Percentiles rank a stretch among this genome's conserved stretches.
These are phyloP conservation scores for Viola pubescens DNA, from an alignment of 441 rosid genomes.

Conservation along the genomic window DNA sequence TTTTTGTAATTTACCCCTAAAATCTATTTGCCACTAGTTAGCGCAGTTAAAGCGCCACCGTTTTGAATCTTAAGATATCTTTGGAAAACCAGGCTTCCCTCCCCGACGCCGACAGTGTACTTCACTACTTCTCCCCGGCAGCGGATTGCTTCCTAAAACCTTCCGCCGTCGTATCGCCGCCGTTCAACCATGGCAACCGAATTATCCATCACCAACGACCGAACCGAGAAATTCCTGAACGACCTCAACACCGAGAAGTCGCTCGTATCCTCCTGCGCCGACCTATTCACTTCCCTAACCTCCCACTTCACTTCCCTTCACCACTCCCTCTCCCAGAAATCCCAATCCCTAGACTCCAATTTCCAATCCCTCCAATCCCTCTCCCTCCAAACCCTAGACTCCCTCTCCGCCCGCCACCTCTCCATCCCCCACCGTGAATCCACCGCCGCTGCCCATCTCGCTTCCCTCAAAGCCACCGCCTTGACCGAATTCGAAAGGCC, in stretches of 20 bases:
- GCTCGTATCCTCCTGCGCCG: constrained; percentile 34
- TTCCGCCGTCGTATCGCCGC: background rate
- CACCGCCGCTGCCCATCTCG: constrained; percentile 23
- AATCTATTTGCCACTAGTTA: no score
- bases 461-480: constrained; percentile 26
- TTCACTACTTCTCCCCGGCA: background rate
- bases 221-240: constrained; percentile 32
- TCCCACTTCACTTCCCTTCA: constrained; percentile 35
- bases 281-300: constrained; percentile 36
- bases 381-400: constrained; percentile 23
- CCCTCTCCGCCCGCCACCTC: constrained; percentile 28
- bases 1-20: no score
- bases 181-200: constrained; percentile 26
- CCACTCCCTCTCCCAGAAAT: constrained; percentile 28
- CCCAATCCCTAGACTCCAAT: constrained; percentile 33
- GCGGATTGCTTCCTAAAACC: background rate
- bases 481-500: constrained; percentile 27
- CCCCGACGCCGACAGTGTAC: no score
- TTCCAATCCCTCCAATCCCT: constrained; percentile 28
- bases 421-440: constrained; percentile 41
- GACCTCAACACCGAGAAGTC: constrained; percentile 35
- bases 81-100: no score
- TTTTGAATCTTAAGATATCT: no score
- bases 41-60: no score
- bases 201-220: constrained; percentile 22